phyloP scores from a whole-genome alignment of 257 asterid species.

The Nicotiana tomentosiformis region DNA sequence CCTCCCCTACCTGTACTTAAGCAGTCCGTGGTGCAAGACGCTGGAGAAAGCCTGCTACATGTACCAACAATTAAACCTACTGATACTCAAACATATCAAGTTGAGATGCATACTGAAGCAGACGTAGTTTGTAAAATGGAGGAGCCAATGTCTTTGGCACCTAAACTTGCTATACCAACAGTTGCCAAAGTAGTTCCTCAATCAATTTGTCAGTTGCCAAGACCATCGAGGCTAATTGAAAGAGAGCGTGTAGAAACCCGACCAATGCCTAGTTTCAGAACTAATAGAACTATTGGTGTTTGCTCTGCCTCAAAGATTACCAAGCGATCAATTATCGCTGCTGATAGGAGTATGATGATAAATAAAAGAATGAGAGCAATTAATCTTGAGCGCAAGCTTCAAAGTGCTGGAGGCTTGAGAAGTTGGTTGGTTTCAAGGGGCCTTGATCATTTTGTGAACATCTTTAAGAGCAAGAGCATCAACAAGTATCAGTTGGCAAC shows the following conservation, averaged over 20 bases:
- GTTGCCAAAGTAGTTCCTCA: constrained; percentile 23
- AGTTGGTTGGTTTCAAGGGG: constrained; percentile 79
- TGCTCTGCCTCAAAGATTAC: constrained; percentile 18
- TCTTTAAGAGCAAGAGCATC: constrained; percentile 48
- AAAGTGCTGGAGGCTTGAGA: constrained; percentile 79
- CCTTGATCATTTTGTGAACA: constrained; percentile 51
- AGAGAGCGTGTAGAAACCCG: constrained; percentile 29
- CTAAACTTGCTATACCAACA: constrained; percentile 24
- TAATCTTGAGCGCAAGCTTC: constrained; percentile 55
- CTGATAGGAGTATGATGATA: constrained; percentile 29
- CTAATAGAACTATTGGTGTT: constrained; percentile 11
- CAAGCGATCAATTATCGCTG: constrained; percentile 30
- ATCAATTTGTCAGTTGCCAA: constrained; percentile 23
- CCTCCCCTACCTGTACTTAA: constrained; percentile 56
- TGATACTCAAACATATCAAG: constrained; percentile 20
- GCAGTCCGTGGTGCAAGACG: constrained; percentile 21
- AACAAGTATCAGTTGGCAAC: constrained; percentile 68
- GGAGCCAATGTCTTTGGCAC: constrained; percentile 30
- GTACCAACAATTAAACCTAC: constrained; percentile 22
- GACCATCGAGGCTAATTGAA: constrained; percentile 24
- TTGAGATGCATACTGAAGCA: constrained; percentile 19
- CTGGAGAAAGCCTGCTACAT: constrained; percentile 29
- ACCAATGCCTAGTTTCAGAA: constrained; percentile 20
- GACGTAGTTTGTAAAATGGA: constrained; percentile 33
- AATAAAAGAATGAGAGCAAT: constrained; percentile 55